phyloP scores from a whole-genome alignment of 495 filamentous ascomycete species.

The Podospora fimiseda region DNA sequence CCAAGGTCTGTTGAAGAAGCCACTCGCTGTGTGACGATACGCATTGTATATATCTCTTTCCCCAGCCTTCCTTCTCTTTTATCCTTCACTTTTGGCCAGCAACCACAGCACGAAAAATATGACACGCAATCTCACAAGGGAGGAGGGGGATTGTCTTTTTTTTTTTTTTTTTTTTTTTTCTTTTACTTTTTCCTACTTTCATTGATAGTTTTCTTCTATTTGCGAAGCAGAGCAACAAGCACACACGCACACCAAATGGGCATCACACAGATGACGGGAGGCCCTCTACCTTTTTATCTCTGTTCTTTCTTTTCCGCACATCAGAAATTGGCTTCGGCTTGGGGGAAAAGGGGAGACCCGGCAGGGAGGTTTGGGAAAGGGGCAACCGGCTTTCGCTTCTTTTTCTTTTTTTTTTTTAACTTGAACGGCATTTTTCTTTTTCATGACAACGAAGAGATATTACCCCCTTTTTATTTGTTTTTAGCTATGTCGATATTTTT shows the following conservation, averaged over 20 bases:
- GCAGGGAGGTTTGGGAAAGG: neutral
- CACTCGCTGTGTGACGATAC: too few relatives aligned
- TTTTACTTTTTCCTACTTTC: neutral
- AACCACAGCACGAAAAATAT: neutral
- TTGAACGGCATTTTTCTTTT: neutral
- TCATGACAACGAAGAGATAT: neutral
- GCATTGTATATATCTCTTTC: neutral
- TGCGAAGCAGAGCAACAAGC: neutral
- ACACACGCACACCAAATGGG: neutral
- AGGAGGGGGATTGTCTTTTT: neutral
- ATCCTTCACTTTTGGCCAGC: neutral
- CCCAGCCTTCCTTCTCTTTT: neutral
- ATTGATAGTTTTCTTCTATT: neutral
- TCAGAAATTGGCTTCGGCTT: too few relatives aligned
- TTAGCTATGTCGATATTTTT: slow-evolving; percentile 3
- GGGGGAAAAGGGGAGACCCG: too few relatives aligned
- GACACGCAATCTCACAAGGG: neutral
- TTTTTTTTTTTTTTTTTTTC: slow-evolving; percentile 1
- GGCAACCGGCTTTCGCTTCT: too few relatives aligned
- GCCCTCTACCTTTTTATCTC: neutral
- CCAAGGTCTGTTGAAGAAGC: too few relatives aligned
- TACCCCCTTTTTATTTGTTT: slow-evolving; percentile 6
- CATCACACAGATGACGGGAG: neutral
- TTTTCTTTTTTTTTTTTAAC: neutral
- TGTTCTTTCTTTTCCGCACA: neutral